phyloP scores from a whole-genome alignment of 306 rosid genomes.

The Luffa aegyptiaca region DNA sequence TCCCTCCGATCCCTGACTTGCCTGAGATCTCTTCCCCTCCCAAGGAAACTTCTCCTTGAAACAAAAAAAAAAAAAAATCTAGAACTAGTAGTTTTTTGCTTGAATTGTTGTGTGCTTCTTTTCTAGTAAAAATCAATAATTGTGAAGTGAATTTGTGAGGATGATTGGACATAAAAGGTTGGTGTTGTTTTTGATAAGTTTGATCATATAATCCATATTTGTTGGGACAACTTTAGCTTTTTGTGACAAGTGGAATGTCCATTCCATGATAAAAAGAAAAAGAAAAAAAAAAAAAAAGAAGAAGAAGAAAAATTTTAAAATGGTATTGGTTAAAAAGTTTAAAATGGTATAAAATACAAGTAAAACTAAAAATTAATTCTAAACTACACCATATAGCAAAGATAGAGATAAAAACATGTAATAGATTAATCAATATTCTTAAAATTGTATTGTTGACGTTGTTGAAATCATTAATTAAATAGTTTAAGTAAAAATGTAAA shows the following conservation, averaged over 20 bases:
- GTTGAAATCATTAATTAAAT: no score
- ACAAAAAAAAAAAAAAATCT: background rate
- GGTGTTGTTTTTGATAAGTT: background rate
- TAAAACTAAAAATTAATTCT: no score
- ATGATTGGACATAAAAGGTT: background rate
- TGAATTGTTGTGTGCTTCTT: background rate
- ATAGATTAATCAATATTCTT: no score
- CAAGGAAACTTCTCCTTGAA: background rate
- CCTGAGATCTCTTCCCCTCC: slow-evolving; percentile 25
- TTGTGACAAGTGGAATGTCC: background rate
- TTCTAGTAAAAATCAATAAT: background rate
- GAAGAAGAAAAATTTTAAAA: no score
- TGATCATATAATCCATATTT: no score
- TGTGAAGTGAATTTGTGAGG: background rate
- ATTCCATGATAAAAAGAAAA: background rate
- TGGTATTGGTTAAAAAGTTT: no score
- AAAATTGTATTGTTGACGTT: no score
- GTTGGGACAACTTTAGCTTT: background rate
- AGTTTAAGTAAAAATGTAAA: no score
- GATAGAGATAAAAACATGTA: background rate
- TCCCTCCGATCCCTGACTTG: slow-evolving; percentile 1
- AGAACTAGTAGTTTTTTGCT: background rate
- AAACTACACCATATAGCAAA: background rate
- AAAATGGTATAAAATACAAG: no score
- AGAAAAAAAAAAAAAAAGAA: no score